Evolutionary conservation across 768 basidiomycete species (phyloP), one percentile per base, ranked within the genome.

Genomic region (Suillus sp.): DNA sequence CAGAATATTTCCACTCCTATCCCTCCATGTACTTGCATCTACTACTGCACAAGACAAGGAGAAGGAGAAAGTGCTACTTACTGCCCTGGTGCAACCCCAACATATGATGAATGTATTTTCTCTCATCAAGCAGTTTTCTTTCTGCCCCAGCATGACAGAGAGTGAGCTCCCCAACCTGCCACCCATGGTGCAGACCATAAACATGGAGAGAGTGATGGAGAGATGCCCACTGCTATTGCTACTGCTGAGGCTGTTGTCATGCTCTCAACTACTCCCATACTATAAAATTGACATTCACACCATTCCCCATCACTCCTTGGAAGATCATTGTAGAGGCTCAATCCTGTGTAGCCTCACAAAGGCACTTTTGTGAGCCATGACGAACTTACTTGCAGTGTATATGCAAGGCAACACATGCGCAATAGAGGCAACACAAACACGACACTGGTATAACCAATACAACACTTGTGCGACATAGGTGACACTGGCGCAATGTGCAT

Each of bases 81-180:
- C 70, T n/a, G 58, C 74, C n/a, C 65, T 72, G 63, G 35, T 65
- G 0, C 35, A 54, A 18, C 10, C 69, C 5, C 64, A 71, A 0
- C 81, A 88, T 34, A 86, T 90, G 77, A 93, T 91, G 9, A 98
- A 99, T 72, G 90, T 99, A 38, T 99, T 99, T 77, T 93, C 94
- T 8, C 85, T 99, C 9, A 95, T 98, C 25, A 96, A 99, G 74
- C 80, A 95, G 37, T 99, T 97, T 78, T 99, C 96, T 0, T 97
- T 95, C 81, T 87, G 95, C 59, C 94, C 96, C 0, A 92, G 91
- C 59, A 87, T 92, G 11, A 85, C 87, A 1, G 95, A 96, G 71
- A 84, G 84, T 22, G 87, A 89, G 65, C 78, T 89, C 60, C 85
- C 85, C 7, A 86, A 86, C 60, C 86, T 88, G 0, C 88, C 86